A percentile compares a stretch with the other conserved stretches of the same genome.
Evolutionary conservation across 768 basidiomycete species (phyloP).

Genomic region (Paxillus ammoniavirescens): DNA sequence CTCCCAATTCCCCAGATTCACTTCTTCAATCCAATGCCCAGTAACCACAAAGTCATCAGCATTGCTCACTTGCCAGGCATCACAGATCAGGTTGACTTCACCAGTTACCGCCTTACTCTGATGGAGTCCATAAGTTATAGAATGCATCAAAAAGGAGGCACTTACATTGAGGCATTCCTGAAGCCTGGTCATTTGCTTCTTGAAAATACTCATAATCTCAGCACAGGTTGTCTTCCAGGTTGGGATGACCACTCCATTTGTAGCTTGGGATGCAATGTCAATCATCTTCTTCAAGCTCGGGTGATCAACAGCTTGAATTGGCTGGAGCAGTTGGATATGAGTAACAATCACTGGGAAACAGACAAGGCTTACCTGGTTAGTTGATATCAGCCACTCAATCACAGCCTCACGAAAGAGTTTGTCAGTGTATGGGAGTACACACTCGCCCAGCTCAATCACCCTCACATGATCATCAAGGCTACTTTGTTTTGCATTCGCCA

Average conservation of each 20-base stretch:
- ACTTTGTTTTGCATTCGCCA: too few relatives aligned
- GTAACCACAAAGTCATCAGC: too few relatives aligned
- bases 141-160: background rate
- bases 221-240: background rate
- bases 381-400: slow-evolving; percentile 37
- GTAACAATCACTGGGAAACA: background rate
- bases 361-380: slow-evolving; percentile 33
- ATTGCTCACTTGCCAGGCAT: too few relatives aligned
- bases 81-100: too few relatives aligned
- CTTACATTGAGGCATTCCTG: background rate
- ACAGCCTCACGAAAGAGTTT: slow-evolving; percentile 27
- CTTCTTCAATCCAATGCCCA: too few relatives aligned
- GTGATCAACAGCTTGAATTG: slow-evolving; percentile 35
- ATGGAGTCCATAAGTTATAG: background rate
- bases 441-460: too few relatives aligned
- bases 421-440: slow-evolving; percentile 29
- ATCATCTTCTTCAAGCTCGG: slow-evolving; percentile 12
- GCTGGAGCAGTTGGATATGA: slow-evolving; percentile 12
- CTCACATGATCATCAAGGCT: too few relatives aligned
- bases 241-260: slow-evolving; percentile 27
- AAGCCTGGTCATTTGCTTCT: background rate
- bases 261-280: slow-evolving; percentile 36
- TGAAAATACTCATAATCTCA: slow-evolving; percentile 1
- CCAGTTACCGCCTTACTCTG: too few relatives aligned
- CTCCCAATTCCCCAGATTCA: too few relatives aligned